Evolutionary conservation across 2,329 filamentous ascomycete species (phyloP), one percentile per base, ranked within the genome.

Genomic region (Stylonectria norvegica): DNA sequence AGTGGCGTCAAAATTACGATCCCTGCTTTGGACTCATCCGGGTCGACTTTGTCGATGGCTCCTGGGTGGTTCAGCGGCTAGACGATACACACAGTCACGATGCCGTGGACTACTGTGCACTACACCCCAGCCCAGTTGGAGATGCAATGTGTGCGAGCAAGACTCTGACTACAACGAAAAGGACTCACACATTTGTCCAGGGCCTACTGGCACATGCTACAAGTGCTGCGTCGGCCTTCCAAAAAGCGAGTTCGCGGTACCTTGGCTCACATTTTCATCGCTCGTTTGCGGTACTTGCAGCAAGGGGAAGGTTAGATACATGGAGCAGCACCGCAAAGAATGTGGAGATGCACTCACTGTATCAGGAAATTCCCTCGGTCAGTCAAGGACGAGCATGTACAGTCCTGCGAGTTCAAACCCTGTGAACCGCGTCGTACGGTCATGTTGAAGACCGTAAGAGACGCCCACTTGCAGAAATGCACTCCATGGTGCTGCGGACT

Each of bases 401-500:
- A 38, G 36, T 25, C 36, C 18, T 38, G 36, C 36, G 28, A 38
- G 36, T 38, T 32, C 36, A 25, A 29, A 29, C 27, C 8, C 19
- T 38, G n/a, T n/a, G n/a, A n/a, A n/a, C n/a, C n/a, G n/a, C n/a
- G n/a, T n/a, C n/a, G n/a, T n/a, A n/a, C n/a, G n/a, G n/a, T n/a
- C n/a, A n/a, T n/a, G n/a, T n/a, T n/a, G n/a, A 33, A 39, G 36
- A 33, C 37, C 34, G 37, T 27, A 17, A 40, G 30, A 34, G 38
- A 40, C 38, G 38, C 30, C 28, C 38, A 35, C 38, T 34, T 40
- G 38, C 31, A 35, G 38, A 39, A 39, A 39, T 33, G 36, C 28
- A 29, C 19, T 33, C 36, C 28, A 19, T 39, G 37, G 37, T 34
- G 19, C 20, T 40, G 29, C 20, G 30, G 30, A 34, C 37, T 30